A percentile compares a stretch with the other conserved stretches of the same genome.
Evolutionary conservation across 2,329 filamentous ascomycete genomes (phyloP).

Genomic region (Ceratocystis cacaofunesta): DNA sequence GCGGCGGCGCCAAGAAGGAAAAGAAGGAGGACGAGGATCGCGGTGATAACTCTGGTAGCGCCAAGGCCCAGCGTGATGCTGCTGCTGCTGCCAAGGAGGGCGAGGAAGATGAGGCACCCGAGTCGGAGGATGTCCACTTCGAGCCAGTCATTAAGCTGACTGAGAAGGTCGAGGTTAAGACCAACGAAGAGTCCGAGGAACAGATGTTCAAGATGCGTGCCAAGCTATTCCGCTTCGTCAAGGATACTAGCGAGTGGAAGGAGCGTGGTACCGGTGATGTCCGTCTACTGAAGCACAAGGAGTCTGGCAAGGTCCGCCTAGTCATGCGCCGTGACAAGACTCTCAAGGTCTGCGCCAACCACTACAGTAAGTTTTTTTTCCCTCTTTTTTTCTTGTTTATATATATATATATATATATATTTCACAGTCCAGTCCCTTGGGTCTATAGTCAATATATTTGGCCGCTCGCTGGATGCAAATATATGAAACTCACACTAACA

Average conservation of each 20-base stretch:
- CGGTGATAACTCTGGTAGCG: conserved; percentile 76
- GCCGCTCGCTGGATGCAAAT: too few species aligned
- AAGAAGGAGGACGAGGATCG: conserved; percentile 76
- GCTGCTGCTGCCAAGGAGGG: conserved; percentile 40
- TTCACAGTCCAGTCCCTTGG: too few species aligned
- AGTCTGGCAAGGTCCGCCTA: conserved; percentile 91
- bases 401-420: too few species aligned
- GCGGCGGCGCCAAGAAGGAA: conserved; percentile 92
- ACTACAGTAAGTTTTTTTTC: conserved; percentile 62
- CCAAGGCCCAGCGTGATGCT: conserved; percentile 59
- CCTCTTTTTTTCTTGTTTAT: background rate
- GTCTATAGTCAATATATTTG: too few species aligned
- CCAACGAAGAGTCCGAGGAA: conserved; percentile 96
- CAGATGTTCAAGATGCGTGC: conserved; percentile 99
- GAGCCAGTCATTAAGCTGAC: conserved; percentile 92
- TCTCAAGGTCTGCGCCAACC: conserved; percentile 99
- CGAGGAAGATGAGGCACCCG: conserved; percentile 58
- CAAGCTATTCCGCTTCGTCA: conserved; percentile 97
- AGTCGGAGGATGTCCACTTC: conserved; percentile 90
- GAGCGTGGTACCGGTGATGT: conserved; percentile 96
- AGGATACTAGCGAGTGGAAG: conserved; percentile 91
- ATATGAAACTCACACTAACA: background rate
- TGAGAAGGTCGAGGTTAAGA: conserved; percentile 93
- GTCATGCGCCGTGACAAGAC: conserved; percentile 99
- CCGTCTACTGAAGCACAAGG: conserved; percentile 93